phyloP scores from a whole-genome alignment of 345 rosid species.

The Eutrema japonicum region DNA sequence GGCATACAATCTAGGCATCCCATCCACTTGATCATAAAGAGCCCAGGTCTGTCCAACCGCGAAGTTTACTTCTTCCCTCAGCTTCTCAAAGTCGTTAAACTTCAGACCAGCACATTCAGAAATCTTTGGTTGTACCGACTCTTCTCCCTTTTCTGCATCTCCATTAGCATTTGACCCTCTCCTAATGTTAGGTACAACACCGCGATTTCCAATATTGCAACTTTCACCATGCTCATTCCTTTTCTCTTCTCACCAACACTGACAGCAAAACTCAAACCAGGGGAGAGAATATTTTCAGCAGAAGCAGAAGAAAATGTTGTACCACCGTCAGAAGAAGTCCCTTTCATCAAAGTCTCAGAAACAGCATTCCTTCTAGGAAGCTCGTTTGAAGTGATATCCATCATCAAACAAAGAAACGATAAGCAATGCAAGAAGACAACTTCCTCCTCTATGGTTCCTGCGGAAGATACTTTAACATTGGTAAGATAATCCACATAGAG shows the following conservation, averaged over 20 bases:
- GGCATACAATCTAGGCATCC: slow-evolving; percentile 79
- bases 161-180: background rate
- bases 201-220: background rate
- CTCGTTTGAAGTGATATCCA: background rate
- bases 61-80: slow-evolving; percentile 52
- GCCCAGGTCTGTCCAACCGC: slow-evolving; percentile 69
- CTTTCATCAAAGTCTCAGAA: background rate
- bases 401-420: background rate
- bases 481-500: background rate
- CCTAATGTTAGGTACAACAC: slow-evolving; percentile 40
- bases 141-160: background rate
- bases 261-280: background rate
- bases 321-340: background rate
- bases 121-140: background rate
- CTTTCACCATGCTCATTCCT: slow-evolving; percentile 3
- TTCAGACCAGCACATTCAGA: background rate
- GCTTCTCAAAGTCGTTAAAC: slow-evolving; percentile 52
- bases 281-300: background rate
- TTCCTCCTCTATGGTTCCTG: background rate
- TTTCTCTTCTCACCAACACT: slow-evolving; percentile 32
- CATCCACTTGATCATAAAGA: slow-evolving; percentile 52
- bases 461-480: background rate
- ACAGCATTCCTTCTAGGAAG: background rate
- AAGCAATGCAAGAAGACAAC: too few species aligned
- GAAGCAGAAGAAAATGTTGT: too few species aligned